phyloP scores from a whole-genome alignment of 2,329 filamentous ascomycete species.

The Pseudogymnoascus sp. region DNA sequence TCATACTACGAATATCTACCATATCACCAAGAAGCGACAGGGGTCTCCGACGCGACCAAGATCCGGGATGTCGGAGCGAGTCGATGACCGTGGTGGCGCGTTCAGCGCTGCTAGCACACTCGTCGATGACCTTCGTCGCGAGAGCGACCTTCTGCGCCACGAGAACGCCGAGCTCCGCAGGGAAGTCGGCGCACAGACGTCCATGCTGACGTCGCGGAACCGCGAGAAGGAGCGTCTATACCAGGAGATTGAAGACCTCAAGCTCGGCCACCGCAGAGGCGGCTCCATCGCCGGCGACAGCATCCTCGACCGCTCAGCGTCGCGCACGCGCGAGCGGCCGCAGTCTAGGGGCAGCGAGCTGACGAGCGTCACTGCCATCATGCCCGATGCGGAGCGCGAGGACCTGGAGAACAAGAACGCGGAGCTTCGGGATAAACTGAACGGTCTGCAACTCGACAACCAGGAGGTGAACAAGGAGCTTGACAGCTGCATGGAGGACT shows the following conservation, averaged over 20 bases:
- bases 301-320: slow-evolving; percentile 88
- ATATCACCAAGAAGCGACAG: slow-evolving; percentile 49
- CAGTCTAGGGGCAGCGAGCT: slow-evolving; percentile 56
- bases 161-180: slow-evolving; percentile 88
- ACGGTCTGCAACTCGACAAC: slow-evolving; percentile 77
- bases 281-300: slow-evolving; percentile 69
- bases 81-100: slow-evolving; percentile 37
- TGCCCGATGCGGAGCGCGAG: slow-evolving; percentile 72
- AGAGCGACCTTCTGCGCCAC: slow-evolving; percentile 69
- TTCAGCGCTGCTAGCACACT: slow-evolving; percentile 56
- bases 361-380: slow-evolving; percentile 27
- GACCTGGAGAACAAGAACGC: slow-evolving; percentile 78
- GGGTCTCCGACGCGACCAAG: slow-evolving; percentile 38
- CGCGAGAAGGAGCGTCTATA: slow-evolving; percentile 91
- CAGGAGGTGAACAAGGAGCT: slow-evolving; percentile 80
- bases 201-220: slow-evolving; percentile 93
- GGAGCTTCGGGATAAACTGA: slow-evolving; percentile 76
- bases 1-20: slow-evolving; percentile 58
- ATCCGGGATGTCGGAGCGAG: slow-evolving; percentile 35
- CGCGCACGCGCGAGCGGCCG: slow-evolving; percentile 65
- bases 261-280: slow-evolving; percentile 71
- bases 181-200: slow-evolving; percentile 90
- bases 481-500: slow-evolving; percentile 68
- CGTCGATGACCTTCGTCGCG: slow-evolving; percentile 63
- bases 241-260: slow-evolving; percentile 94